Evolutionary conservation across 2,329 filamentous ascomycete species (phyloP), one percentile per base, ranked within the genome.

Genomic region (Penicillium griseofulvum): DNA sequence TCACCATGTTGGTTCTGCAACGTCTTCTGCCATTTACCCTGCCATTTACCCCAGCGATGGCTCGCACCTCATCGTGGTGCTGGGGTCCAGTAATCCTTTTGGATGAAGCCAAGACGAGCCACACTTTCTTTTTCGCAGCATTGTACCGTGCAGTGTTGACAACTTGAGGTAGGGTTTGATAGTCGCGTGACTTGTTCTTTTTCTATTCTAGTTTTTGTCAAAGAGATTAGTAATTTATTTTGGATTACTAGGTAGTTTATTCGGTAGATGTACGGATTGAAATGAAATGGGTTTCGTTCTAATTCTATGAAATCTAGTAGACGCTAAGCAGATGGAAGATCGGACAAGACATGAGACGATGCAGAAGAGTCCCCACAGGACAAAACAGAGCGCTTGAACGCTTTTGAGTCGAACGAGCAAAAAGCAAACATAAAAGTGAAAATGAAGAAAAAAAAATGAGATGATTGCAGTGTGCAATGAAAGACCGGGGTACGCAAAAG

Each of bases 11-110:
- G n/a, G 11, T 17, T 6, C 31, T 19, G 28, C 28, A 45, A 45
- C 28, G 42, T 45, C 12, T 0, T 45, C 42, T 33, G 3, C 26
- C 14, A 55, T 31, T 24, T 52, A 12, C 10, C 17, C 17, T 16
- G 38, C 36, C 37, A 50, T 45, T 42, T 42, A 28, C 55, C 49
- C 49, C 37, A 43, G 44, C 43, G 39, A 43, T 28, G 49, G 45
- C 51, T 58, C 44, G 45, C 49, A 58, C 58, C 58, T 60, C 50
- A 56, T 31, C 56, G 58, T 48, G 58, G 50, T 60, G 52, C 44
- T 54, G 38, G 43, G 56, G 53, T 54, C 38, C 17, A 56, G 53
- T 57, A 59, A 26, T 59, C 39, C 26, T 46, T 48, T 26, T 34
- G 46, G 47, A 50, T 37, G 49, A 59, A 59, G 54, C 46, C 28